A percentile compares a stretch with the other conserved stretches of the same genome.
Conservation (phyloP, 805 yeast genomes). For the Candida ipomoeae region DNA sequence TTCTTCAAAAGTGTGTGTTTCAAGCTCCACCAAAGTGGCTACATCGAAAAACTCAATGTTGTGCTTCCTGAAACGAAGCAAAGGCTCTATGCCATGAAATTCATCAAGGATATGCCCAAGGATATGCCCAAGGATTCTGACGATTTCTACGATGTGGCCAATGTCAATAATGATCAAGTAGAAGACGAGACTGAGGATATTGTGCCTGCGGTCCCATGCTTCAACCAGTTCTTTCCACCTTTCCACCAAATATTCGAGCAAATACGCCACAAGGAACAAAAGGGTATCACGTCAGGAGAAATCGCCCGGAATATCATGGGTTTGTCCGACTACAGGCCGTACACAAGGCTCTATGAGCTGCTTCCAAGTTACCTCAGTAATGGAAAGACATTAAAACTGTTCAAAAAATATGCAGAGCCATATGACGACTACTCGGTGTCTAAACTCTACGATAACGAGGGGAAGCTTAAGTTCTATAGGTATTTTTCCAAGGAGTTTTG, state of each 20-base stretch:
- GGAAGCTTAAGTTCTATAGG: slow-evolving; percentile 68
- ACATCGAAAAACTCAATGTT: slow-evolving; percentile 49
- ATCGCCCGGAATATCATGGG: slow-evolving; percentile 53
- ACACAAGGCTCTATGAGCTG: slow-evolving; percentile 48
- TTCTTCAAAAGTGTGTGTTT: slow-evolving; percentile 48
- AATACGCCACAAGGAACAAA: slow-evolving; percentile 34
- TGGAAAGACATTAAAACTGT: slow-evolving; percentile 22
- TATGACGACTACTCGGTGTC: slow-evolving; percentile 39
- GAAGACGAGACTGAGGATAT: slow-evolving; percentile 6
- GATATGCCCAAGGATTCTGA: slow-evolving; percentile 47
- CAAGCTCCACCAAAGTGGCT: slow-evolving; percentile 42
- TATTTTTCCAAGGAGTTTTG: slow-evolving; percentile 32
- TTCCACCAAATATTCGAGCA: slow-evolving; percentile 59
- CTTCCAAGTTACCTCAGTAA: slow-evolving; percentile 39
- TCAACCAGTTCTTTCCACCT: slow-evolving; percentile 58
- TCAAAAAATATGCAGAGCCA: slow-evolving; percentile 25
- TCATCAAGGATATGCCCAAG: slow-evolving; percentile 44
- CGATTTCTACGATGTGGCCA: slow-evolving; percentile 39
- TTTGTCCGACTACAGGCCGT: slow-evolving; percentile 45
- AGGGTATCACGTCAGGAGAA: slow-evolving; percentile 61
- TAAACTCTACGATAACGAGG: slow-evolving; percentile 66
- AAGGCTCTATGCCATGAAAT: slow-evolving; percentile 33
- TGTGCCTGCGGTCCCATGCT: slow-evolving; percentile 21
- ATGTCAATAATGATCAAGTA: slow-evolving; percentile 16
- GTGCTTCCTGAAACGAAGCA: slow-evolving; percentile 26